Conservation (phyloP, 331 rosid species). For the Dryas integrifolia region DNA sequence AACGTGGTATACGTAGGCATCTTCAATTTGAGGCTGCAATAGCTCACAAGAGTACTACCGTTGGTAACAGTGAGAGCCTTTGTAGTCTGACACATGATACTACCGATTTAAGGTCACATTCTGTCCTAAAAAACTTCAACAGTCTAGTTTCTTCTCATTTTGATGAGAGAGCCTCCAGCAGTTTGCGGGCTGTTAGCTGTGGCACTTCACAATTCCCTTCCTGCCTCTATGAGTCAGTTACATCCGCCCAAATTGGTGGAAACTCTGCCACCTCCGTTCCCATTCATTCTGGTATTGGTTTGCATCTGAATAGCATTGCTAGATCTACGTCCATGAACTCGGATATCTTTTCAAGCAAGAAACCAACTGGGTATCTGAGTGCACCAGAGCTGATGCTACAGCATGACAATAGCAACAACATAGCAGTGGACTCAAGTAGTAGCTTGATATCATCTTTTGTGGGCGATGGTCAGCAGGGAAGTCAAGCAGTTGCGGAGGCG, state of each 20-base stretch:
- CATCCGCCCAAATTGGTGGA: constrained; percentile 13
- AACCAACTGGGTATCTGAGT: neutral
- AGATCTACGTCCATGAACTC: constrained; percentile 9
- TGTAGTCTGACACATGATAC: constrained; percentile 3
- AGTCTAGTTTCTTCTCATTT: constrained; percentile 4
- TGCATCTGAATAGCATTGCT: constrained; percentile 23
- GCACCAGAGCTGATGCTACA: constrained; percentile 3
- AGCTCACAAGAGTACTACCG: constrained; percentile 1
- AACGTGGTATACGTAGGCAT: constrained; percentile 24
- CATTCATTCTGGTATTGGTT: constrained; percentile 14
- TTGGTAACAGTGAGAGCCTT: neutral
- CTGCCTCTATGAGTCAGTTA: constrained; percentile 7
- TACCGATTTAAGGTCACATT: neutral
- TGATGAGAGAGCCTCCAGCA: constrained; percentile 1
- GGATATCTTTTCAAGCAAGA: neutral
- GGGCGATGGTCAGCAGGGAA: constrained; percentile 18
- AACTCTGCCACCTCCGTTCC: constrained; percentile 4
- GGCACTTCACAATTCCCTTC: constrained; percentile 4
- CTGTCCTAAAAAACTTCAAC: constrained; percentile 8
- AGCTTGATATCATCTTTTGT: constrained; percentile 4
- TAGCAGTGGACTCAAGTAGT: neutral
- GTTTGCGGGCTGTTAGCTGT: neutral
- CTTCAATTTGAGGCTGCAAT: constrained; percentile 29
- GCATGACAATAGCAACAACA: neutral
- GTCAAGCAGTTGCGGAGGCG: constrained; percentile 15